A percentile compares a stretch with the other conserved stretches of the same genome.
These are phyloP conservation scores for Capniomyces stellatus DNA, from an alignment of 371 early-diverging fungal genomes.

Conservation along the genomic window DNA sequence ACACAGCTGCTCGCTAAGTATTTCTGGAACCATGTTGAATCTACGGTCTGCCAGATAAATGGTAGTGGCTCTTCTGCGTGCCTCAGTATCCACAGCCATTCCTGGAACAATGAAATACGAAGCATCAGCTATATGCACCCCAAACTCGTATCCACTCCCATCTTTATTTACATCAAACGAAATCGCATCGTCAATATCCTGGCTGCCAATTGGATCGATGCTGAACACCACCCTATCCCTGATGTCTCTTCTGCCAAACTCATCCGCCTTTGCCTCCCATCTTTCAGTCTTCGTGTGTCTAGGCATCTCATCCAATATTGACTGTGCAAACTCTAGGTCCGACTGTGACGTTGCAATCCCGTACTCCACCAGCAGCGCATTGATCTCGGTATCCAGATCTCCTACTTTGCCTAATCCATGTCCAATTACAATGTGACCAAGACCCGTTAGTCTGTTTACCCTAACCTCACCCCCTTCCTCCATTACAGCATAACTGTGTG, in stretches of 20 bases:
- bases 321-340: constrained; percentile 42
- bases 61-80: constrained; percentile 74
- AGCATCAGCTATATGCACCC: constrained; percentile 97
- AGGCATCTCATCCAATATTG: constrained; percentile 49
- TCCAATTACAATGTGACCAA: too few relatives aligned
- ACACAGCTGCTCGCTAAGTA: constrained; percentile 77
- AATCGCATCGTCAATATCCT: constrained; percentile 92
- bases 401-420: constrained; percentile 18
- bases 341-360: constrained; percentile 56
- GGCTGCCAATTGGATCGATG: constrained; percentile 84
- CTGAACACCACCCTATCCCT: constrained; percentile 39
- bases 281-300: constrained; percentile 29
- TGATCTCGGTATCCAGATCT: constrained; percentile 50
- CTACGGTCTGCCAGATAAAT: constrained; percentile 82
- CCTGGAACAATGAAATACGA: constrained; percentile 70
- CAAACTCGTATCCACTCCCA: constrained; percentile 48
- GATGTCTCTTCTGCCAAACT: constrained; percentile 18
- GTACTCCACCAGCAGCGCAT: constrained; percentile 58
- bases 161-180: constrained; percentile 38
- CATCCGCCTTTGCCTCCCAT: constrained; percentile 36
- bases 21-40: constrained; percentile 95
- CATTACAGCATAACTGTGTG: too few relatives aligned
- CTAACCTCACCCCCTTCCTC: too few relatives aligned
- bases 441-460: too few relatives aligned
- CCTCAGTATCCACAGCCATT: constrained; percentile 73